A percentile compares a stretch with the other conserved stretches of the same genome.
phyloP scores from a whole-genome alignment of 106 monocot species.

The Triglochin maritima region DNA sequence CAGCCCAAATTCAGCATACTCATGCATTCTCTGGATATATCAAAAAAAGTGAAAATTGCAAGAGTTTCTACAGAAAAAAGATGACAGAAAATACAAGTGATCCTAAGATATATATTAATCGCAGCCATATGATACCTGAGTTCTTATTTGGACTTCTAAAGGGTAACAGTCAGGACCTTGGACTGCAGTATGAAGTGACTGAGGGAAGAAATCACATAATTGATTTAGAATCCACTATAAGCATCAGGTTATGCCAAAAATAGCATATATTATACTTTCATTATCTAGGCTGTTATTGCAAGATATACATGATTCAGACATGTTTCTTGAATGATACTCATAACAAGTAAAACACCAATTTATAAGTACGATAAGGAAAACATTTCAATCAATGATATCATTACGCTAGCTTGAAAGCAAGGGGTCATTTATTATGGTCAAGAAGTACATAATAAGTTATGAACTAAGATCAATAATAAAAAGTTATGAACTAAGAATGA shows the following conservation, averaged over 20 bases:
- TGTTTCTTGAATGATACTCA: no score
- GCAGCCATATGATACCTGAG: constrained; percentile 46
- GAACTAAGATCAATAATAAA: no score
- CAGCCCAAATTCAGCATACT: constrained; percentile 74
- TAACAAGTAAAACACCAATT: no score
- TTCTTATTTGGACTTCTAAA: constrained; percentile 88
- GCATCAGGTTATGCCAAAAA: background rate
- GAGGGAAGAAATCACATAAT: constrained; percentile 8
- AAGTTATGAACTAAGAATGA: background rate
- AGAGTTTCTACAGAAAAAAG: background rate
- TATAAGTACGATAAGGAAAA: no score
- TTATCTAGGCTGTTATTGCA: no score
- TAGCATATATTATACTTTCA: no score
- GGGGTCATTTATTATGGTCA: no score
- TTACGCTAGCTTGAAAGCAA: no score
- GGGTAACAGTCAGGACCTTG: constrained; percentile 78
- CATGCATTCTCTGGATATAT: constrained; percentile 66
- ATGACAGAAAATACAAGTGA: background rate
- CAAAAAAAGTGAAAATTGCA: background rate
- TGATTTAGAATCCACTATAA: background rate
- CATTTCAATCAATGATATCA: no score
- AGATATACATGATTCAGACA: no score
- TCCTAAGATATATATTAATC: background rate
- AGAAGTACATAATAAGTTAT: no score
- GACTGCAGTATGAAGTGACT: constrained; percentile 98